These are phyloP conservation scores for Yamadazyma taylorii DNA, from an alignment of 1,139 yeast genomes.

Conservation along the genomic window DNA sequence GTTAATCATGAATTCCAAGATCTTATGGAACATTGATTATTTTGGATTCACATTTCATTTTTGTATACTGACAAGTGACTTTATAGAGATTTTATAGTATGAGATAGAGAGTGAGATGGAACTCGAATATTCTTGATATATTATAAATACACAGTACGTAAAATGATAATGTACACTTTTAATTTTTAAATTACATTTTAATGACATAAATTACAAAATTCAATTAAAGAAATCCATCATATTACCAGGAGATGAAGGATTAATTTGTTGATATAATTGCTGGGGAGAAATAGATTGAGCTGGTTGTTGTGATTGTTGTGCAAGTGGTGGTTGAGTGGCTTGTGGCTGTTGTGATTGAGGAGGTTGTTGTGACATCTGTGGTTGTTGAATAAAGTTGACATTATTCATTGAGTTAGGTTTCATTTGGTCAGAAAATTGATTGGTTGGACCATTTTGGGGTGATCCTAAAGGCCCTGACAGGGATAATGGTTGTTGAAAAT, in stretches of 20 bases:
- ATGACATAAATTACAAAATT: conserved; percentile 3
- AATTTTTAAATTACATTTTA: conserved; percentile 3
- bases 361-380: conserved; percentile 2
- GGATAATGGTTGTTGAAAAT: background rate
- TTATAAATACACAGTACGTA: background rate
- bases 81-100: too few relatives aligned
- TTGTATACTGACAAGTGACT: too few relatives aligned
- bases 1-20: conserved; percentile 44
- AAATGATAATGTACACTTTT: conserved; percentile 3
- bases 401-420: conserved; percentile 8
- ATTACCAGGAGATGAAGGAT: conserved; percentile 13
- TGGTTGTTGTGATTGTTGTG: conserved; percentile 4
- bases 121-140: too few relatives aligned
- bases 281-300: conserved; percentile 34
- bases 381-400: conserved; percentile 10
- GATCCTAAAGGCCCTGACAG: background rate
- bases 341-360: conserved; percentile 1
- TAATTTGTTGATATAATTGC: conserved; percentile 35
- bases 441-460: background rate
- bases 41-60: too few relatives aligned
- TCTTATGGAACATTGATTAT: conserved; percentile 25
- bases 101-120: conserved; percentile 1
- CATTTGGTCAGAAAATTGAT: background rate
- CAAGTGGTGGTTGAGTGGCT: conserved; percentile 3
- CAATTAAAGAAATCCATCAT: conserved; percentile 19